These are phyloP conservation scores for Fraxinus platypoda DNA, from an alignment of 305 asterid species.

Conservation along the genomic window DNA sequence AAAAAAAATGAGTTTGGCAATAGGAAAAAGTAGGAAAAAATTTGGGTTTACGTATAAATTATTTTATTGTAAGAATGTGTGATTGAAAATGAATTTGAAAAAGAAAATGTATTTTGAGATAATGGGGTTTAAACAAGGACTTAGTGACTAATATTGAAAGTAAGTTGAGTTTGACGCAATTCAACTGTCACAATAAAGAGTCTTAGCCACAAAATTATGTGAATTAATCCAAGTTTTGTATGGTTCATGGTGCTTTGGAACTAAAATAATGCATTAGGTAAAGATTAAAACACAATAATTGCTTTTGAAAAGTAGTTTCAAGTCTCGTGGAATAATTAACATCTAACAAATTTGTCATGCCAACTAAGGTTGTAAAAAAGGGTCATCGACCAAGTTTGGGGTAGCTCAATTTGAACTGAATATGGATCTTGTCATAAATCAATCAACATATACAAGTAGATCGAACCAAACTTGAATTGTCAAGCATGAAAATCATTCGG, in stretches of 20 bases:
- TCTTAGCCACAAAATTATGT: constrained; percentile 15
- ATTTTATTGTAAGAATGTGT: too few species aligned
- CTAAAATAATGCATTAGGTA: not conserved
- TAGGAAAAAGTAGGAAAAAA: too few species aligned
- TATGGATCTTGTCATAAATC: not conserved
- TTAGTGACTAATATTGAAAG: too few species aligned
- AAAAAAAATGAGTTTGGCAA: too few species aligned
- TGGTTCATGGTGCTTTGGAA: not conserved
- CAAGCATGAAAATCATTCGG: not conserved
- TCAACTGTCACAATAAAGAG: not conserved
- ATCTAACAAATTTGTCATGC: not conserved
- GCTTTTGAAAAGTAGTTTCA: not conserved
- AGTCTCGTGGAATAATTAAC: not conserved
- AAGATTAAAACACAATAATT: not conserved
- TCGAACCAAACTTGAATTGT: too few species aligned
- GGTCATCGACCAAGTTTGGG: not conserved
- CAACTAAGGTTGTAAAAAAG: not conserved
- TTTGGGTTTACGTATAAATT: too few species aligned
- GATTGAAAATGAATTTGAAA: too few species aligned
- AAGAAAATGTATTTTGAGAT: too few species aligned
- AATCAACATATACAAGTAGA: not conserved
- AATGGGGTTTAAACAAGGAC: too few species aligned
- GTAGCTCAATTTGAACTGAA: not conserved
- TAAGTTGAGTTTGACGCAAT: too few species aligned
- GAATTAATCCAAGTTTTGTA: constrained; percentile 8